These are phyloP conservation scores for Chaetothyriales sp. DNA, from an alignment of 2,329 filamentous ascomycete species.

Conservation along the genomic window DNA sequence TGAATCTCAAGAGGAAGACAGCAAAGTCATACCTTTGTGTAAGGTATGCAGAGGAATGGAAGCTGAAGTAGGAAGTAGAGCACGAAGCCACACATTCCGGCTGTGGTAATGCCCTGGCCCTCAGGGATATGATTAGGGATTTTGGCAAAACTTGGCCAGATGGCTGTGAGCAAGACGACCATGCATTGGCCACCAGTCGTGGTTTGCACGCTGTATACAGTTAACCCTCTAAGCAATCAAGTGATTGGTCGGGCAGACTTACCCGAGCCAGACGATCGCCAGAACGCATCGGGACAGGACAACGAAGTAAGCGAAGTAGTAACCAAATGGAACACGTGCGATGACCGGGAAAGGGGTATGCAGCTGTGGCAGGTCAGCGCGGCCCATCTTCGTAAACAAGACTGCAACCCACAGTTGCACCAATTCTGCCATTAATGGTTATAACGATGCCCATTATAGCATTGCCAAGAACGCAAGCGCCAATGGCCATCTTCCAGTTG, in stretches of 20 bases:
- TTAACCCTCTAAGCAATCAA: constrained; percentile 31
- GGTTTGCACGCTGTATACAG: constrained; percentile 9
- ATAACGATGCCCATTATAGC: constrained; percentile 43
- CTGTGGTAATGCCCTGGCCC: constrained; percentile 31
- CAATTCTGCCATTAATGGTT: constrained; percentile 43
- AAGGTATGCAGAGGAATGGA: constrained; percentile 28
- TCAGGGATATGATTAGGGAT: constrained; percentile 29
- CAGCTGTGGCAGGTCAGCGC: constrained; percentile 22
- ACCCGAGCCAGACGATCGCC: constrained; percentile 39
- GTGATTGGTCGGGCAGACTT: constrained; percentile 31
- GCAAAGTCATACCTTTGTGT: constrained; percentile 8
- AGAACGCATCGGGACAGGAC: constrained; percentile 40
- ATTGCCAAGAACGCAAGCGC: constrained; percentile 22
- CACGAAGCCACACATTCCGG: constrained; percentile 30
- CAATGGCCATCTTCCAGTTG: constrained; percentile 29
- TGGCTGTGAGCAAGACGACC: constrained; percentile 23
- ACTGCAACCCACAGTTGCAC: constrained; percentile 20
- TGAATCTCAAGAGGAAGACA: neutral
- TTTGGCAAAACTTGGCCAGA: constrained; percentile 34
- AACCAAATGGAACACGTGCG: constrained; percentile 41
- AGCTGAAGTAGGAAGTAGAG: constrained; percentile 33
- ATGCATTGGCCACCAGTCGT: constrained; percentile 14
- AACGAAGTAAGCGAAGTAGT: constrained; percentile 41
- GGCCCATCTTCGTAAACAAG: neutral
- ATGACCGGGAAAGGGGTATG: constrained; percentile 42